Percentiles rank a stretch among this genome's conserved stretches.
Conservation (phyloP, 441 rosid species). For the Adansonia madagascariensis region DNA sequence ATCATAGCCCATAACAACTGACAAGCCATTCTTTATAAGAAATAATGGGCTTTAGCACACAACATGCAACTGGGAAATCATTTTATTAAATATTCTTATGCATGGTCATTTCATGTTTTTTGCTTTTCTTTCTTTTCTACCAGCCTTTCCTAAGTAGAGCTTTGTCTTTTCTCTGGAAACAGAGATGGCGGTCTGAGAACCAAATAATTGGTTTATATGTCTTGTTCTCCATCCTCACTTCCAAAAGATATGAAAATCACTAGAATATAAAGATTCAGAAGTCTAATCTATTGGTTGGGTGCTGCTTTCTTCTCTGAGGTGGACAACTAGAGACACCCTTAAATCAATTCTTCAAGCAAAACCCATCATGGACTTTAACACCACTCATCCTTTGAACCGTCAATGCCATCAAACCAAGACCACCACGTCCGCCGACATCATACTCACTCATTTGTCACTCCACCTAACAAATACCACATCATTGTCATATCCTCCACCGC, state of each 20-base stretch:
- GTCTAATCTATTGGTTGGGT: not conserved
- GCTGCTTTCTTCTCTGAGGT: not conserved
- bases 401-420: not conserved
- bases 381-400: not conserved
- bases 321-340: not conserved
- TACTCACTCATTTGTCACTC: not conserved
- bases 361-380: not conserved
- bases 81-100: not conserved
- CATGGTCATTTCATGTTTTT: not conserved
- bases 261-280: not conserved
- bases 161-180: conserved; percentile 11
- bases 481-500: conserved; percentile 1
- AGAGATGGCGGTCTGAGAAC: not conserved
- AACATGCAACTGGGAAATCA: not conserved
- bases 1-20: not conserved
- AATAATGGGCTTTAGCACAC: conserved; percentile 7
- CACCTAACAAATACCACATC: not conserved
- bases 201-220: not conserved
- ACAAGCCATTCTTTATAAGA: not conserved
- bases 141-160: conserved; percentile 4
- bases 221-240: not conserved
- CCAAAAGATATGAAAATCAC: not conserved
- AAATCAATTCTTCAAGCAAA: conserved; percentile 8
- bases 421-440: not conserved
- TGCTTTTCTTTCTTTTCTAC: not conserved